phyloP scores from a whole-genome alignment of 2,329 filamentous ascomycete species.

The Penicillium fuscoglaucum region DNA sequence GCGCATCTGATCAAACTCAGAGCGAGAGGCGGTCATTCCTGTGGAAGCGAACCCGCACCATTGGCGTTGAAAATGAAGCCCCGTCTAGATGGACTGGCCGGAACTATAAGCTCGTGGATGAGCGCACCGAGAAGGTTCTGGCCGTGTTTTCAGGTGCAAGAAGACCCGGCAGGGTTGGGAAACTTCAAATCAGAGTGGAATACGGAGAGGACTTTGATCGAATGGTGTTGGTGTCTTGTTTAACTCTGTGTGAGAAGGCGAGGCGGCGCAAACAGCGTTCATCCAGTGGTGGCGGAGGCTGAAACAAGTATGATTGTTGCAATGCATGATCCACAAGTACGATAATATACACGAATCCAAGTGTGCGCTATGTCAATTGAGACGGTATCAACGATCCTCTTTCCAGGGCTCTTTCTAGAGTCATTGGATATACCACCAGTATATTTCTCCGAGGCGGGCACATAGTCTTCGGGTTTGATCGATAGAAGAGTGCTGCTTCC shows the following conservation, averaged over 20 bases:
- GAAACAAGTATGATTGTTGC: background rate
- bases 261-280: constrained; percentile 11
- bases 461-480: background rate
- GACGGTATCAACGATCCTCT: background rate
- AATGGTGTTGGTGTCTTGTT: constrained; percentile 20
- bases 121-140: constrained; percentile 14
- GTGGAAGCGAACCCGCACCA: constrained; percentile 32
- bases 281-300: constrained; percentile 16
- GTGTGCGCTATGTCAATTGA: background rate
- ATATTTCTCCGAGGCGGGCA: background rate
- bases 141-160: constrained; percentile 20
- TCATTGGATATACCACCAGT: background rate
- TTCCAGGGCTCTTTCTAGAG: too few species aligned
- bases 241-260: constrained; percentile 19
- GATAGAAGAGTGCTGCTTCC: background rate
- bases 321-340: background rate
- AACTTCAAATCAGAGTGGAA: constrained; percentile 18
- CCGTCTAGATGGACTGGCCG: constrained; percentile 17
- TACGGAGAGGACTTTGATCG: constrained; percentile 20
- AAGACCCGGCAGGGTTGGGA: constrained; percentile 15
- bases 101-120: constrained; percentile 32
- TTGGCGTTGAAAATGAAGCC: constrained; percentile 23
- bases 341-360: background rate
- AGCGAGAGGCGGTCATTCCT: constrained; percentile 21
- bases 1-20: background rate